A percentile compares a stretch with the other conserved stretches of the same genome.
phyloP scores from a whole-genome alignment of 2,329 filamentous ascomycete species.

The Claviceps fusiformis region DNA sequence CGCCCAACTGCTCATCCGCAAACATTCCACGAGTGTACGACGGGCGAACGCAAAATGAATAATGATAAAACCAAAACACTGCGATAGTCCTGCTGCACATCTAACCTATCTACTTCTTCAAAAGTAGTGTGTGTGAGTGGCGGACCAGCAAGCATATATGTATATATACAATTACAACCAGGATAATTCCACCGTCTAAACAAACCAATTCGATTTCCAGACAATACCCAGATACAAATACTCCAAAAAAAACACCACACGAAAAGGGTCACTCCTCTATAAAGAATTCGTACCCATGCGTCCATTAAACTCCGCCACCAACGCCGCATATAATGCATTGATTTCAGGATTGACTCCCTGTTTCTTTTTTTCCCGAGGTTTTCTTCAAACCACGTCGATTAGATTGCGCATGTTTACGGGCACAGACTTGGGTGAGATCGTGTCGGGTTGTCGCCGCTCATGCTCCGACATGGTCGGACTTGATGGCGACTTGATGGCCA shows the following conservation, averaged over 20 bases:
- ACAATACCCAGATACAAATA: not conserved
- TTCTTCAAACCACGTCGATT: constrained; percentile 14
- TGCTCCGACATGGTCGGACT: constrained; percentile 7
- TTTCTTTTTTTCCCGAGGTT: not conserved
- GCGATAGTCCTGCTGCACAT: not conserved
- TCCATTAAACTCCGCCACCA: not conserved
- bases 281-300: not conserved
- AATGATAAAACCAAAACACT: not conserved
- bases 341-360: not conserved
- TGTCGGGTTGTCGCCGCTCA: constrained; percentile 12
- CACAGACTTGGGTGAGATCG: constrained; percentile 30
- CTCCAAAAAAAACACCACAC: not conserved
- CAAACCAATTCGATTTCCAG: not conserved
- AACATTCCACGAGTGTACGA: not conserved
- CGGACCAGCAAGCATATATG: not conserved
- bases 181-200: not conserved
- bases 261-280: not conserved
- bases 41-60: not conserved
- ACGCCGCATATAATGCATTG: not conserved
- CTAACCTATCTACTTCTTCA: not conserved
- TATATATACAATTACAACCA: not conserved
- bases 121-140: not conserved
- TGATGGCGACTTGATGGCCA: constrained; percentile 6
- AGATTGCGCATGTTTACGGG: constrained; percentile 27
- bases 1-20: no score